Percentiles rank a stretch among this genome's conserved stretches.
Evolutionary conservation across 352 stramenopile species (phyloP).

Genomic region (Blastocystis sp.): DNA sequence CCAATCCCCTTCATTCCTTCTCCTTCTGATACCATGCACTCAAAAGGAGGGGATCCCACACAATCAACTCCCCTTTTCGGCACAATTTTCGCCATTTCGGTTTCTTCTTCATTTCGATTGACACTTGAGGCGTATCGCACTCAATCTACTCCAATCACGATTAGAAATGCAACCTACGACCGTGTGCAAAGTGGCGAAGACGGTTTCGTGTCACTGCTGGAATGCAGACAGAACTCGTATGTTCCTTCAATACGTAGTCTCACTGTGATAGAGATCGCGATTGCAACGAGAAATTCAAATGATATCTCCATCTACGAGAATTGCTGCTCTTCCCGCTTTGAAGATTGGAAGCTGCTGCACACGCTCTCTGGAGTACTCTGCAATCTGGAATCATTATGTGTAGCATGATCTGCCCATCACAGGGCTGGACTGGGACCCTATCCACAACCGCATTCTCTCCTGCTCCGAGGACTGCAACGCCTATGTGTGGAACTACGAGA

Average conservation of each 20-base stretch:
- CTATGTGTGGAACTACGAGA: slow-evolving; percentile 67
- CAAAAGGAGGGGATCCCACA: no score
- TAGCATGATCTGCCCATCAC: slow-evolving; percentile 67
- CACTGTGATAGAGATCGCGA: slow-evolving; percentile 21
- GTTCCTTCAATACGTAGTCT: background rate
- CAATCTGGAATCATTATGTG: background rate
- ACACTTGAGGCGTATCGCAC: no score
- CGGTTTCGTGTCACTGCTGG: slow-evolving; percentile 63
- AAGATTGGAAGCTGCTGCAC: slow-evolving; percentile 57
- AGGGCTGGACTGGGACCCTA: slow-evolving; percentile 55
- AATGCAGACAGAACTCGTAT: slow-evolving; percentile 49
- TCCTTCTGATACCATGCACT: no score
- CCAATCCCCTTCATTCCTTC: no score
- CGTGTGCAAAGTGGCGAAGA: slow-evolving; percentile 60
- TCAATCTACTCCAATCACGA: background rate
- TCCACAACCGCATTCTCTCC: slow-evolving; percentile 49
- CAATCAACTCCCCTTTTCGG: no score
- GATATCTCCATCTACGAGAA: slow-evolving; percentile 29
- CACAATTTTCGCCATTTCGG: no score
- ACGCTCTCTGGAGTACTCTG: slow-evolving; percentile 8
- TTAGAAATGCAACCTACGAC: slow-evolving; percentile 37
- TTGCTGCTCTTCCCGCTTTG: slow-evolving; percentile 36
- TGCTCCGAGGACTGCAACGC: slow-evolving; percentile 66
- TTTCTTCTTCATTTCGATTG: no score
- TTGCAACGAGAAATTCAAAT: slow-evolving; percentile 53